phyloP scores from a whole-genome alignment of 2,329 filamentous ascomycete genomes.

The Venturia nashicola region DNA sequence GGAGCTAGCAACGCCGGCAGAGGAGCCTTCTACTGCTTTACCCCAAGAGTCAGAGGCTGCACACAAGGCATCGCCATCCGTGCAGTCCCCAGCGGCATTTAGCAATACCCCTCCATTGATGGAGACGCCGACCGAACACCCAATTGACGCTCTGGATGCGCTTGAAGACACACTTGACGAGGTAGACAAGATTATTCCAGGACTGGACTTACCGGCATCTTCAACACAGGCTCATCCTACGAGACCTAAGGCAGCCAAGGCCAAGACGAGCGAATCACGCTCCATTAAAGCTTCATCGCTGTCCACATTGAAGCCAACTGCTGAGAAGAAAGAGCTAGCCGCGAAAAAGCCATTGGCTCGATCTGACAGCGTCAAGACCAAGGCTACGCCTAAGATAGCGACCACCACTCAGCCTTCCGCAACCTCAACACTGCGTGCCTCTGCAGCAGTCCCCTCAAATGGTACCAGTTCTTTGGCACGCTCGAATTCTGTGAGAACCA shows the following conservation, averaged over 20 bases:
- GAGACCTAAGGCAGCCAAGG: background rate
- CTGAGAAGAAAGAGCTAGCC: background rate
- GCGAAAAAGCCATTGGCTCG: background rate
- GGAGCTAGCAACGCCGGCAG: background rate
- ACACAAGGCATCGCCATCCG: background rate
- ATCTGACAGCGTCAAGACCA: background rate
- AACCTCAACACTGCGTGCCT: background rate
- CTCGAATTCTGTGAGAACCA: background rate
- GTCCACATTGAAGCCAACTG: background rate
- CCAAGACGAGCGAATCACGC: background rate
- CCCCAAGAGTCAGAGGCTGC: too few species aligned
- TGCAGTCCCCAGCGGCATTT: background rate
- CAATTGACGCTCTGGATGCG: constrained; percentile 38
- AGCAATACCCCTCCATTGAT: background rate
- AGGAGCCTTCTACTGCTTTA: background rate
- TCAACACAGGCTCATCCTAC: background rate
- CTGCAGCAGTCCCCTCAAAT: background rate
- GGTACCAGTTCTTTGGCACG: background rate
- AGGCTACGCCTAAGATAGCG: background rate
- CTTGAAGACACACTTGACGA: constrained; percentile 40
- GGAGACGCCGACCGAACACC: constrained; percentile 25
- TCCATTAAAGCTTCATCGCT: background rate
- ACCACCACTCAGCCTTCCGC: constrained; percentile 1
- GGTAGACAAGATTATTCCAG: constrained; percentile 19
- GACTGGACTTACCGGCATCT: constrained; percentile 3